phyloP scores from a whole-genome alignment of 2,329 filamentous ascomycete genomes.

The Alternaria brassicae region DNA sequence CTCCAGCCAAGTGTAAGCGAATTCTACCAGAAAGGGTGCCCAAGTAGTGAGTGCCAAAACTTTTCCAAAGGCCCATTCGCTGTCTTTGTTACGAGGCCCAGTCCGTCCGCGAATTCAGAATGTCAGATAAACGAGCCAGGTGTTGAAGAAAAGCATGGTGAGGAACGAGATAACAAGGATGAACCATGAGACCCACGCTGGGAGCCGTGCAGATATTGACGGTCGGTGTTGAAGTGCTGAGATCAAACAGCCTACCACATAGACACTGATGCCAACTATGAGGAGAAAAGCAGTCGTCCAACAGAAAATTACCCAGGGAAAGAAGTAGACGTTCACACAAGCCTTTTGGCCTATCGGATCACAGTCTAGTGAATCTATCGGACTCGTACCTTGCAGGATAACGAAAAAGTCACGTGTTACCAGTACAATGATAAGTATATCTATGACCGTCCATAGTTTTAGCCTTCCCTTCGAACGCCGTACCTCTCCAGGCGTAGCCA shows the following conservation, averaged over 20 bases:
- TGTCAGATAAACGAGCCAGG: neutral
- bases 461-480: neutral
- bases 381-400: no score
- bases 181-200: neutral
- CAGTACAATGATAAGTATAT: neutral
- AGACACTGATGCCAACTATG: neutral
- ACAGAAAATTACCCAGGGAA: neutral
- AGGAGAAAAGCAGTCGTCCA: neutral
- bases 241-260: neutral
- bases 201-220: neutral
- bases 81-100: neutral
- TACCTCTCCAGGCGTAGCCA: neutral
- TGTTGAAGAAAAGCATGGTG: neutral
- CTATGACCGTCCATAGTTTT: neutral
- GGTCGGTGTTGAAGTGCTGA: neutral
- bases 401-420: neutral
- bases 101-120: neutral
- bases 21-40: neutral
- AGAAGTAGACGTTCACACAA: neutral
- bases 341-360: neutral
- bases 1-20: neutral
- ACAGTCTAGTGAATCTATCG: no score
- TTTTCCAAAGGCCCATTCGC: neutral
- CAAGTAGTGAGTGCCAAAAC: neutral
- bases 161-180: neutral